Evolutionary conservation across 2,329 filamentous ascomycete species (phyloP), one percentile per base, ranked within the genome.

Genomic region (Ceratocystis smalleyi): DNA sequence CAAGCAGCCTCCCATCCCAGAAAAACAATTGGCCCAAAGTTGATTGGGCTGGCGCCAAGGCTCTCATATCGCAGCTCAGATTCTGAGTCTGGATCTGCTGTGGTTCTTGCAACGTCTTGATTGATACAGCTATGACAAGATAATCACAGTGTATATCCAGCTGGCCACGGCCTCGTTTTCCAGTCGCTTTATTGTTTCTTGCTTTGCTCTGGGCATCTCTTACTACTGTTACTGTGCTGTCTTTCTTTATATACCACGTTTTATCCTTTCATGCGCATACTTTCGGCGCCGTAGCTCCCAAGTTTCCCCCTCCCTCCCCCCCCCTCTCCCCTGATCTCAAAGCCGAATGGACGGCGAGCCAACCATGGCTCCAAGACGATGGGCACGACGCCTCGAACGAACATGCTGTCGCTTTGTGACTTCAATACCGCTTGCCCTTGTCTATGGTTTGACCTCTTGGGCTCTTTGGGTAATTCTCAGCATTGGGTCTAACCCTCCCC

Each of bases 361-460:
- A 62, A 65, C 71, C 68, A 83, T 83, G 79, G 74, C 78, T 72
- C 62, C 65, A 43, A 81, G 81, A 70, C 79, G 82, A 71, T 88
- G 83, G 78, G 86, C 83, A 60, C 81, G 87, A 68, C 83, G 81
- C 73, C 63, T 88, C 70, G 91, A 96, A 79, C 87, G 91, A 61
- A 86, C 83, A 71, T 96, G 91, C 79, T 97, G 91, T 77, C 77
- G 80, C 54, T 82, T 84, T 67, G 80, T 87, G 63, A 88, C 84
- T 30, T 96, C 91, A 74, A 89, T 95, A 69, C 92, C 92, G n/a
- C 79, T 97, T 19, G 78, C 78, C 32, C 96, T 97, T 72, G 89
- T 97, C 66, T 96, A 96, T 71, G 82, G 87, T 64, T 75, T 96
- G 69, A 92, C 90, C n/a, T 87, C 87, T 10, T 99, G 94, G 94